Base-by-base conservation (phyloP, 23 red algal species). In the Agarophyton chilense region DNA sequence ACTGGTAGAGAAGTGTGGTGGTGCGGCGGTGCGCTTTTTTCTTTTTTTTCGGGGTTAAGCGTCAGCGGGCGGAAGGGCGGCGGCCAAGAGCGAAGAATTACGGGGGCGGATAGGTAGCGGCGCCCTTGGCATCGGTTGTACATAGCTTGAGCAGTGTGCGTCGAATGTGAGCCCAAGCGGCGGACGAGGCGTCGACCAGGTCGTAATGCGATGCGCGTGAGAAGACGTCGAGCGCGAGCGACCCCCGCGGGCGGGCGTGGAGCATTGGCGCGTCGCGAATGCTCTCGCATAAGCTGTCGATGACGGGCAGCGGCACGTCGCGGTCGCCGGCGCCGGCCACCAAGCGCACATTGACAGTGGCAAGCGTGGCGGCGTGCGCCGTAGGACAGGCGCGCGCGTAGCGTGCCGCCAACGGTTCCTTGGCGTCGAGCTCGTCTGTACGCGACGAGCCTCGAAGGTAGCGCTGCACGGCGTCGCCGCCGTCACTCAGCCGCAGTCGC, bases 381-480 rank as follows among this genome's bases (percentile, higher is more conserved):
- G 50, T 88, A 7, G 83, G 83, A 44, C 83, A 88, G 1, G 83
- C 83, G 26, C 50, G 31, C 21, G 42, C 12, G 55, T 88, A 88
- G 28, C 42, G 42, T 33, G 39, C 16, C 26, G 83, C 67, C 2
- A 88, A 17, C 8, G 76, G 56, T 10, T 75, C n/a, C n/a, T n/a
- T n/a, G n/a, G n/a, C n/a, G n/a, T n/a, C n/a, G n/a, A n/a, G n/a
- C n/a, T n/a, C n/a, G n/a, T n/a, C n/a, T n/a, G n/a, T n/a, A n/a
- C n/a, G 7, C 34, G 83, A 67, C 18, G 38, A 6, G 40, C 83
- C 83, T 40, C 50, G 56, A 46, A 76, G 57, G 67, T 88, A 88
- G 16, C 61, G 24, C 56, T 90, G 73, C 41, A 90, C 86, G 29
- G 86, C 86, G 31, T 90, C 73, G 11, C 86, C 86, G 41, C 54